These are phyloP conservation scores for Lactifluus hygrophoroides DNA, from an alignment of 768 basidiomycete species.

Conservation along the genomic window DNA sequence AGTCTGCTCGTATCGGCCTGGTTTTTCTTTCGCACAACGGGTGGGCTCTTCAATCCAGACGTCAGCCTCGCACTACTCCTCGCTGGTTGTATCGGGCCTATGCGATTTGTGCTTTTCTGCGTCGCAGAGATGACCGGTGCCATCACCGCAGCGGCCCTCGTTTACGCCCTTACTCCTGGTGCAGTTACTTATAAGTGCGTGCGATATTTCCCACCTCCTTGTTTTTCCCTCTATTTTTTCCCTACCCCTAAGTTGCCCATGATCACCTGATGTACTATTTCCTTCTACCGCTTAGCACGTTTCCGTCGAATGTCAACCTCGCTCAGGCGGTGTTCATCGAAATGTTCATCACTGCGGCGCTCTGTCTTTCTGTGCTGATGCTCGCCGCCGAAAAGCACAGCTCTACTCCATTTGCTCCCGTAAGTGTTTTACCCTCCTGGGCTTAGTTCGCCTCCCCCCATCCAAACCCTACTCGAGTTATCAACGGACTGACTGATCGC, in stretches of 20 bases:
- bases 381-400: slow-evolving; percentile 63
- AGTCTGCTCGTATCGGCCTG: slow-evolving; percentile 56
- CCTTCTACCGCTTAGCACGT: slow-evolving; percentile 35
- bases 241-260: neutral
- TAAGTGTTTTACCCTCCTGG: too few species aligned
- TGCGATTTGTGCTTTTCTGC: slow-evolving; percentile 50
- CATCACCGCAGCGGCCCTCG: slow-evolving; percentile 48
- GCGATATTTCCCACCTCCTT: neutral
- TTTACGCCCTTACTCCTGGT: slow-evolving; percentile 47
- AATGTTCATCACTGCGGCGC: slow-evolving; percentile 55
- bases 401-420: slow-evolving; percentile 61
- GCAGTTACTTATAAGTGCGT: slow-evolving; percentile 46
- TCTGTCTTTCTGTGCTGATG: slow-evolving; percentile 62
- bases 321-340: slow-evolving; percentile 63
- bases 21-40: slow-evolving; percentile 58
- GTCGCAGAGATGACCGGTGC: slow-evolving; percentile 55
- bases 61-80: slow-evolving; percentile 53
- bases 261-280: neutral
- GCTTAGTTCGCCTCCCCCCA: neutral
- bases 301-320: slow-evolving; percentile 38
- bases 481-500: neutral
- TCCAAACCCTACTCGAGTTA: too few species aligned
- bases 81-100: slow-evolving; percentile 43
- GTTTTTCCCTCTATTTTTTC: neutral
- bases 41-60: slow-evolving; percentile 59